Evolutionary conservation across 345 rosid species (phyloP).

Genomic region (Boechera retrofracta): DNA sequence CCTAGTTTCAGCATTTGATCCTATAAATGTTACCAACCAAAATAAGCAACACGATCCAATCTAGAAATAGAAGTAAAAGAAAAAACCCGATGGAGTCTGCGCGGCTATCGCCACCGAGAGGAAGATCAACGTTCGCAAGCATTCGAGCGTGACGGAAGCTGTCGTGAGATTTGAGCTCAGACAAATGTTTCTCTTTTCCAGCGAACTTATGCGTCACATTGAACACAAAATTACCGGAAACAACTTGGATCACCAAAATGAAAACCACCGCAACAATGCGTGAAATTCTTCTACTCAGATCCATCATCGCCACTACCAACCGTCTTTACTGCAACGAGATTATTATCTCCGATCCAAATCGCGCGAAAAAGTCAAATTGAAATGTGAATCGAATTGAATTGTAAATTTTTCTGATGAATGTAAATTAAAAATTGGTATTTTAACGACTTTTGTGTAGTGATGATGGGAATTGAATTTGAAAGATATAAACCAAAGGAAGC

Average conservation of each 20-base stretch:
- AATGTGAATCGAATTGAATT: not conserved
- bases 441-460: not conserved
- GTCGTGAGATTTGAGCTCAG: slow-evolving; percentile 73
- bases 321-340: not conserved
- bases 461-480: slow-evolving; percentile 15
- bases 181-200: slow-evolving; percentile 52
- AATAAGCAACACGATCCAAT: slow-evolving; percentile 30
- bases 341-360: not conserved
- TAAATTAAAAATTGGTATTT: too few relatives aligned
- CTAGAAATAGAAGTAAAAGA: slow-evolving; percentile 15
- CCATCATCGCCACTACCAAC: slow-evolving; percentile 35
- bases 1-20: not conserved
- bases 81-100: slow-evolving; percentile 67
- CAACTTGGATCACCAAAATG: slow-evolving; percentile 44
- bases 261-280: slow-evolving; percentile 28
- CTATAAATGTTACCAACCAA: not conserved
- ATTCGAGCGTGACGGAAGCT: slow-evolving; percentile 70
- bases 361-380: not conserved
- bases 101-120: slow-evolving; percentile 86
- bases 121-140: slow-evolving; percentile 63
- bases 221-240: slow-evolving; percentile 55
- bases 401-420: not conserved
- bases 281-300: slow-evolving; percentile 37
- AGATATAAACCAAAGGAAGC: slow-evolving; percentile 21
- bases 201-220: slow-evolving; percentile 70